These are phyloP conservation scores for Mycotypha africana DNA, from an alignment of 371 early-diverging fungal species.

Conservation along the genomic window DNA sequence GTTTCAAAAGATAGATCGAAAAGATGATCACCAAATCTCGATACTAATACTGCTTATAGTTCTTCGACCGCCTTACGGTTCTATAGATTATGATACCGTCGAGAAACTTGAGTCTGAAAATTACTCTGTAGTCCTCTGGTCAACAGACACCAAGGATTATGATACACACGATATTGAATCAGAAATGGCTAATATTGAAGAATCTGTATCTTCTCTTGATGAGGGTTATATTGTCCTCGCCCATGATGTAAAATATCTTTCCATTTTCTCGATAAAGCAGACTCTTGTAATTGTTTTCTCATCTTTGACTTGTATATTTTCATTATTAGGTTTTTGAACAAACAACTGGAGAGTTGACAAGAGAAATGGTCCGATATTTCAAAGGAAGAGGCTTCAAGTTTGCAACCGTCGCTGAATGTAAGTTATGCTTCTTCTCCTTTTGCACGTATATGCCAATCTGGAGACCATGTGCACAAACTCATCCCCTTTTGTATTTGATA, in stretches of 20 bases:
- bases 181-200: slow-evolving; percentile 11
- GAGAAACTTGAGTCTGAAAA: slow-evolving; percentile 25
- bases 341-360: slow-evolving; percentile 30
- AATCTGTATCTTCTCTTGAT: neutral
- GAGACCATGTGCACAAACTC: too few species aligned
- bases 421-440: too few species aligned
- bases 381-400: slow-evolving; percentile 33
- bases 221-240: slow-evolving; percentile 17
- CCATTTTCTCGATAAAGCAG: too few species aligned
- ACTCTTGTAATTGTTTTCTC: neutral
- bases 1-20: too few species aligned
- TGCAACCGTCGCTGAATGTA: slow-evolving; percentile 48
- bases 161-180: slow-evolving; percentile 13
- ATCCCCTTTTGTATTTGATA: too few species aligned
- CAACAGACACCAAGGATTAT: slow-evolving; percentile 52
- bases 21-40: slow-evolving; percentile 13
- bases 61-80: slow-evolving; percentile 46
- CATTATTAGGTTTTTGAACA: slow-evolving; percentile 36
- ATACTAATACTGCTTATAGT: slow-evolving; percentile 18
- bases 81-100: slow-evolving; percentile 14
- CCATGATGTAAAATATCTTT: slow-evolving; percentile 19
- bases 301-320: neutral
- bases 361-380: slow-evolving; percentile 22
- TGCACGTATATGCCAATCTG: too few species aligned
- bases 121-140: slow-evolving; percentile 49